phyloP scores from a whole-genome alignment of 1,139 yeast genomes.

The Geotrichum candidum region DNA sequence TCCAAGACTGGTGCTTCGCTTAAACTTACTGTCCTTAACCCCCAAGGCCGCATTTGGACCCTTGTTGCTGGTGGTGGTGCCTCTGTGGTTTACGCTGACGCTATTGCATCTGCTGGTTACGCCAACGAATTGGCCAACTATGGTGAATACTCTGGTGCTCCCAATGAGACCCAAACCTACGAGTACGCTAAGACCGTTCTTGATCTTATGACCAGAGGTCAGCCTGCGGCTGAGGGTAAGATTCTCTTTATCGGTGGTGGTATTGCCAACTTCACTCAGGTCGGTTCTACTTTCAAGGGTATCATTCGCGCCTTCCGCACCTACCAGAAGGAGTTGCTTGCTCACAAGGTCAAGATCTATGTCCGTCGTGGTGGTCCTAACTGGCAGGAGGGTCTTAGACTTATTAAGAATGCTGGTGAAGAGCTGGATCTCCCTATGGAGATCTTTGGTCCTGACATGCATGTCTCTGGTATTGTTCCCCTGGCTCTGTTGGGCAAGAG shows the following conservation, averaged over 20 bases:
- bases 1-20: constrained; percentile 46
- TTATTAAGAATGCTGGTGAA: constrained; percentile 42
- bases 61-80: constrained; percentile 33
- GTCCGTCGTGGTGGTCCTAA: constrained; percentile 46
- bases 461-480: constrained; percentile 44
- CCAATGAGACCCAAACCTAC: constrained; percentile 44
- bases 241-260: constrained; percentile 45
- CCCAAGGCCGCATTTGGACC: constrained; percentile 44
- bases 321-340: constrained; percentile 35
- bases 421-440: constrained; percentile 44
- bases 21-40: constrained; percentile 41
- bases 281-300: constrained; percentile 45
- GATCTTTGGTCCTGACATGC: constrained; percentile 47
- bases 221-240: constrained; percentile 40
- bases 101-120: constrained; percentile 43
- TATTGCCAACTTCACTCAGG: constrained; percentile 46
- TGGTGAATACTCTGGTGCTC: constrained; percentile 43
- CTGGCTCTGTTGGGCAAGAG: constrained; percentile 39
- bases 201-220: constrained; percentile 43
- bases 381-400: constrained; percentile 45
- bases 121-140: constrained; percentile 43
- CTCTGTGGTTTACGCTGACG: constrained; percentile 45
- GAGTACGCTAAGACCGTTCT: constrained; percentile 45
- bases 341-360: constrained; percentile 40
- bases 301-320: constrained; percentile 45